Evolutionary conservation across 176 grass and related monocot genomes (phyloP), one percentile per base, ranked within the genome.

Genomic region (Pharus latifolius): DNA sequence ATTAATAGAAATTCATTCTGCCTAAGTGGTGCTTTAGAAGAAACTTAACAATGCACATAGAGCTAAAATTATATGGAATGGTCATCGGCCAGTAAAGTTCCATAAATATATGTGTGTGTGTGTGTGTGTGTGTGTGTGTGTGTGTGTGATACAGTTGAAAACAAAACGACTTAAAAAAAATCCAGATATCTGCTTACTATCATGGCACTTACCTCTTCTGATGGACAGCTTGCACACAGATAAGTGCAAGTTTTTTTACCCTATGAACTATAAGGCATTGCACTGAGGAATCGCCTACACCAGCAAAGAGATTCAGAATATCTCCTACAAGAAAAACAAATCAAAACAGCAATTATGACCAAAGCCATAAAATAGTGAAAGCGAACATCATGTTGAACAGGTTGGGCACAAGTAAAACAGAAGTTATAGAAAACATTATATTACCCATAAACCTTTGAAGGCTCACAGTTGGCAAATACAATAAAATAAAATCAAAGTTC

Each of bases 231-330:
- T 86, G 69, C 48, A 91, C 67, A 61, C 90, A 99, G 65, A 88
- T 78, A 62, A 83, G 84, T 38, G 72, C 56, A 78, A 99, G 76
- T 43, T 81, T 99, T 82, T 94, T 99, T 57, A 99, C 75, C 41
- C 90, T 91, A 62, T 83, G 81, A 63, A 80, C 69, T 29, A 82
- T 82, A 27, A 84, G 51, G 52, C 64, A 52, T 84, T 79, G 73
- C 72, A 78, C 80, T 68, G 69, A 84, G 60, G 70, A 78, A 50
- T 85, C 77, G 60, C 84, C 43, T 12, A 4, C 45, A 22, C 84
- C 95, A 83, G 79, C 79, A 66, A 99, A 99, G 18, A 99, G 89
- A 50, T 28, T 88, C 43, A 64, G 24, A 84, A 80, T 82, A 86
- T 86, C 85, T 49, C 90, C 95, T 99, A 82, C 45, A 85, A 79